Evolutionary conservation across 2,329 filamentous ascomycete genomes (phyloP).

Genomic region (Ophioceras dolichostomum): DNA sequence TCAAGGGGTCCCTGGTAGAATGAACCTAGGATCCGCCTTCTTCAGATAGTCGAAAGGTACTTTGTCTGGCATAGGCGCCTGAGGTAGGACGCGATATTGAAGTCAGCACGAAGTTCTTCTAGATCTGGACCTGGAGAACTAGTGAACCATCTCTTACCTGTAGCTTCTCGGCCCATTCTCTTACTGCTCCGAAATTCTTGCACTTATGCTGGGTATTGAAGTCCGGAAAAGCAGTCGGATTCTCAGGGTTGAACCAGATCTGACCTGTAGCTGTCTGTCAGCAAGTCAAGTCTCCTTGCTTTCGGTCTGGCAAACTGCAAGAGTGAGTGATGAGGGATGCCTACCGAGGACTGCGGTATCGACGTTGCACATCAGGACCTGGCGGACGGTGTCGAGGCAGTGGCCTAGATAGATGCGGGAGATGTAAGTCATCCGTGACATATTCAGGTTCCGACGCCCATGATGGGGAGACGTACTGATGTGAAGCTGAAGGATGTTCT

Average conservation of each 20-base stretch:
- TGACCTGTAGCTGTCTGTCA: constrained; percentile 29
- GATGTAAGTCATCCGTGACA: too few species aligned
- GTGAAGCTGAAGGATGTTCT: constrained; percentile 40
- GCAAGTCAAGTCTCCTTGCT: too few species aligned
- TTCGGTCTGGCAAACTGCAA: too few species aligned
- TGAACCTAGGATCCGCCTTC: constrained; percentile 5
- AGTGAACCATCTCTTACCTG: constrained; percentile 31
- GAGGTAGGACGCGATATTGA: too few species aligned
- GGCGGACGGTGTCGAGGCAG: constrained; percentile 48
- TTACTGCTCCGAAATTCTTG: constrained; percentile 18
- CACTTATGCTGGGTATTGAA: constrained; percentile 50
- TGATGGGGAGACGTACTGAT: constrained; percentile 38
- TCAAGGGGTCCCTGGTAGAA: constrained; percentile 7
- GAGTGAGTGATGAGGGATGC: too few species aligned
- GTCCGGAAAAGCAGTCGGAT: constrained; percentile 41
- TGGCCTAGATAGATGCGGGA: constrained; percentile 27
- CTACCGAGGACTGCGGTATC: constrained; percentile 42
- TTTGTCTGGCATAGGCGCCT: constrained; percentile 9
- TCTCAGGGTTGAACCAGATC: constrained; percentile 38
- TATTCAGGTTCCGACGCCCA: too few species aligned
- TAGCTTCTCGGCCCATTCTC: constrained; percentile 36
- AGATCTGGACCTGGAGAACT: too few species aligned
- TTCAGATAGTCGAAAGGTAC: constrained; percentile 12
- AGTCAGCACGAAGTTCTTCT: too few species aligned
- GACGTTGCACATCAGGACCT: constrained; percentile 50